Evolutionary conservation across 192 early-diverging fungal genomes (phyloP).

Genomic region (Backusella macrospora): DNA sequence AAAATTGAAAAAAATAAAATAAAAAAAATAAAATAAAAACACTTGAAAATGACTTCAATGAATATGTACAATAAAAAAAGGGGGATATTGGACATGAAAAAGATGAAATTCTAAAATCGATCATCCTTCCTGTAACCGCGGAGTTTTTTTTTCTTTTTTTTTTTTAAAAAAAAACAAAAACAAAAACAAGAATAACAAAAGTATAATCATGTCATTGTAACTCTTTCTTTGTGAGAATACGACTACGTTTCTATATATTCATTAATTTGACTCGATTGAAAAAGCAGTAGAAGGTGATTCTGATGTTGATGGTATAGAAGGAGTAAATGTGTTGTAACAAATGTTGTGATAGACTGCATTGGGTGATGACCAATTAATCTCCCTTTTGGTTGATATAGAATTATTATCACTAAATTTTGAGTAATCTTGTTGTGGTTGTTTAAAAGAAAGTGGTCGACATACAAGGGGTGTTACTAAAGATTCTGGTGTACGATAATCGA

Average conservation of each 20-base stretch:
- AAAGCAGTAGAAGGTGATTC: neutral
- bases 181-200: no score
- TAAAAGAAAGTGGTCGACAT: neutral
- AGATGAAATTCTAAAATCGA: neutral
- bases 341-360: neutral
- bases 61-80: neutral
- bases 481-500: slow-evolving; percentile 9
- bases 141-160: neutral
- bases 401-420: no score
- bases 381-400: neutral
- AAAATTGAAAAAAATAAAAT: neutral
- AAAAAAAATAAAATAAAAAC: neutral
- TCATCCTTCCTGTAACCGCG: neutral
- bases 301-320: neutral
- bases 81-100: neutral
- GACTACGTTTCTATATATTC: neutral
- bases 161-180: neutral
- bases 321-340: neutral
- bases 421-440: neutral
- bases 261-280: slow-evolving; percentile 4
- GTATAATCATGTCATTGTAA: neutral
- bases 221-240: neutral
- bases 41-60: neutral
- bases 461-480: neutral
- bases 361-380: neutral